These are phyloP conservation scores for Strobilomyces confusus DNA, from an alignment of 768 basidiomycete species.

Conservation along the genomic window DNA sequence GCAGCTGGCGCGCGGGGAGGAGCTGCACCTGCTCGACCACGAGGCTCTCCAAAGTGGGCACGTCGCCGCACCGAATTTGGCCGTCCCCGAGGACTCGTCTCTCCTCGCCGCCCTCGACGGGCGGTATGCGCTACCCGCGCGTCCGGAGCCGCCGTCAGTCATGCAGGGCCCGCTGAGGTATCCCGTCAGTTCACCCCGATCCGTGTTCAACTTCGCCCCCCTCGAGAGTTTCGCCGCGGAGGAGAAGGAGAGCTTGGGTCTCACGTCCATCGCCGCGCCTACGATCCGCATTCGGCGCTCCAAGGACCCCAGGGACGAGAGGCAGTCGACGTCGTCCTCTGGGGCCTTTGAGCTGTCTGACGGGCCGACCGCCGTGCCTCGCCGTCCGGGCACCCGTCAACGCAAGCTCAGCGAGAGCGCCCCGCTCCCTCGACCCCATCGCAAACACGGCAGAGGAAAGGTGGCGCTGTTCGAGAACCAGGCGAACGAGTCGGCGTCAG, in stretches of 20 bases:
- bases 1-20: constrained; percentile 36
- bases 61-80: not conserved
- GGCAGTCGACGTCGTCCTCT: constrained; percentile 3
- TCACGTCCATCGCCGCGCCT: constrained; percentile 37
- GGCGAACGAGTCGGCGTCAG: constrained; percentile 44
- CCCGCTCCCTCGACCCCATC: constrained; percentile 56
- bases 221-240: constrained; percentile 76
- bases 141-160: constrained; percentile 23
- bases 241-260: constrained; percentile 64
- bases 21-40: constrained; percentile 12
- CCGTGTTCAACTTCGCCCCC: constrained; percentile 64
- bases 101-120: constrained; percentile 33
- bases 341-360: constrained; percentile 11
- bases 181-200: constrained; percentile 53
- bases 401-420: constrained; percentile 87
- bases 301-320: constrained; percentile 10
- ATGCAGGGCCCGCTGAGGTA: constrained; percentile 62
- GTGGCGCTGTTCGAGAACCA: constrained; percentile 83
- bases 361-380: constrained; percentile 9
- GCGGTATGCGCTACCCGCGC: constrained; percentile 25
- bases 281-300: constrained; percentile 11
- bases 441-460: constrained; percentile 69
- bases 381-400: constrained; percentile 48
- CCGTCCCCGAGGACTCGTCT: constrained; percentile 44
- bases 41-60: constrained; percentile 7